Evolutionary conservation across 139 green algal genomes (phyloP), one percentile per base, ranked within the genome.

Genomic region (Trebouxia sp.): DNA sequence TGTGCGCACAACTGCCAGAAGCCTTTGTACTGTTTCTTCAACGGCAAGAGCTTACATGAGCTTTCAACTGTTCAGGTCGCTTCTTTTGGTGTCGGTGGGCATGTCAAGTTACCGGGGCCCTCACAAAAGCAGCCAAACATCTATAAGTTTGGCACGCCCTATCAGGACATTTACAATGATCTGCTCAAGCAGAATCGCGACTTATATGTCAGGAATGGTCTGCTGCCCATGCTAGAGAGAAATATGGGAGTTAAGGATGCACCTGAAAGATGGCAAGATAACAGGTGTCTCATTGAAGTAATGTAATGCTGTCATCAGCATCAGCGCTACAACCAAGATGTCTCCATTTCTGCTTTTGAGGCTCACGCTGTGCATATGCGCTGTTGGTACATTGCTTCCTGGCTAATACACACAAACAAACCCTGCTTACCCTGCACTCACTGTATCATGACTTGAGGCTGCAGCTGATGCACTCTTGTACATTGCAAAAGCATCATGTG

Each of bases 81-180:
- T 0, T 97, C 92, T 0, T 98, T 92, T 82, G 95, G 95, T 37
- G 93, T 96, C 5, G 93, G 92, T 7, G 72, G 78, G 0, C 86
- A 90, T 67, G 94, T 98, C 6, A 98, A 97, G 83, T 84, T 98
- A 37, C 94, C 94, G 1, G 94, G 91, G 0, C 84, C 92, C 8
- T 92, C 58, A 7, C 50, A 79, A 6, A 81, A 90, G 17, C 77
- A 95, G 78, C 95, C 95, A 7, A 98, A 98, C 78, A 86, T 95
- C 6, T 98, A 98, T 70, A 76, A 89, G 0, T 97, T 98, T 84
- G 95, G 93, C 37, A 97, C 92, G 1, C 88, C 91, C 0, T 98
- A 98, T 81, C 42, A 86, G 38, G 50, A 75, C 12, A 97, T 97
- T 15, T 86, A 85, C 30, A 77, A 91, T 0, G 92, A 97, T 42